phyloP scores from a whole-genome alignment of 2,329 filamentous ascomycete species.

The Cladosporium sp. region DNA sequence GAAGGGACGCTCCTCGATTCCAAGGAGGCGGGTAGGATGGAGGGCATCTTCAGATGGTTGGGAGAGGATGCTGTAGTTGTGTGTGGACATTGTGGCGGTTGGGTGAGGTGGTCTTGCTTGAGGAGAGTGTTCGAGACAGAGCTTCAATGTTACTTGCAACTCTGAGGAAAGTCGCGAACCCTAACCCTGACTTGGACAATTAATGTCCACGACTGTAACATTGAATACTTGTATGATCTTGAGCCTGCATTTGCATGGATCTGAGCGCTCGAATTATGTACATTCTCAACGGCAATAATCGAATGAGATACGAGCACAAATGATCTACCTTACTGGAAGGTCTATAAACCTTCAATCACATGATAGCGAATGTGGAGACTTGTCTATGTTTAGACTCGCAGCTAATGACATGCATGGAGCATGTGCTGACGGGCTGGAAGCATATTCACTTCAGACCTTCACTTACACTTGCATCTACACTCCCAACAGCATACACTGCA shows the following conservation, averaged over 20 bases:
- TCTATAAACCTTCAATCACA: background rate
- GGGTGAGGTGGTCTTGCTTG: background rate
- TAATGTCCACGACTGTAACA: too few relatives aligned
- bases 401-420: background rate
- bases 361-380: background rate
- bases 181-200: background rate
- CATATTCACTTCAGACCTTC: background rate
- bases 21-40: slow-evolving; percentile 82
- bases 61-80: slow-evolving; percentile 25
- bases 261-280: too few relatives aligned
- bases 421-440: slow-evolving; percentile 1
- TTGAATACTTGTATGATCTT: too few relatives aligned
- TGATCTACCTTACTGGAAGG: too few relatives aligned
- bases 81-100: slow-evolving; percentile 11
- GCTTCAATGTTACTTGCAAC: background rate
- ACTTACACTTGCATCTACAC: background rate
- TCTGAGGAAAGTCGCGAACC: background rate
- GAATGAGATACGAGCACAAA: too few relatives aligned
- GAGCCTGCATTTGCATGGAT: too few relatives aligned
- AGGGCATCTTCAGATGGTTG: slow-evolving; percentile 59
- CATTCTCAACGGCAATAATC: too few relatives aligned
- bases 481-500: background rate
- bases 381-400: background rate
- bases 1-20: slow-evolving; percentile 90
- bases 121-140: background rate